Percentiles rank a stretch among this genome's conserved stretches.
These are phyloP conservation scores for Candida glaebosa DNA, from an alignment of 805 yeast species.

Conservation along the genomic window DNA sequence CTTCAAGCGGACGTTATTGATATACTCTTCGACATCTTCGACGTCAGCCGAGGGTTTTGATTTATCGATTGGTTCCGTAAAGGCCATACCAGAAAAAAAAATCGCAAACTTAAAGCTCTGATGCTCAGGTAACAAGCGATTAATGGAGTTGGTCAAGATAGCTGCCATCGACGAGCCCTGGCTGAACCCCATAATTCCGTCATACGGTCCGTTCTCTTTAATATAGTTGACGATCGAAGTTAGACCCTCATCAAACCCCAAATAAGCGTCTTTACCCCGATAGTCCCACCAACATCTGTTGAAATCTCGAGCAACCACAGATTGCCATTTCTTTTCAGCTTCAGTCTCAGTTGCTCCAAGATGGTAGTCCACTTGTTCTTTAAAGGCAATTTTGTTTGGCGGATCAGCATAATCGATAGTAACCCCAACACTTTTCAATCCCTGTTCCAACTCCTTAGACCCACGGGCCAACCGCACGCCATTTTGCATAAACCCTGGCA, in stretches of 20 bases:
- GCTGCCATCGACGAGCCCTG: constrained; percentile 43
- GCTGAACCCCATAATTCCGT: constrained; percentile 40
- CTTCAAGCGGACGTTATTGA: constrained; percentile 15
- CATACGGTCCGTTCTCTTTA: constrained; percentile 36
- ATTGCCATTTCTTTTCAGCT: constrained; percentile 26
- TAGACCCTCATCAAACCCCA: constrained; percentile 27
- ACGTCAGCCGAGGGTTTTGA: constrained; percentile 12
- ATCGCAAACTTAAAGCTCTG: constrained; percentile 26
- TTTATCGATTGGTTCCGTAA: constrained; percentile 22
- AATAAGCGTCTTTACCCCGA: constrained; percentile 15
- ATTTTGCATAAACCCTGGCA: constrained; percentile 39
- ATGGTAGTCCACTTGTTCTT: constrained; percentile 27
- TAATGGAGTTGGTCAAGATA: constrained; percentile 22
- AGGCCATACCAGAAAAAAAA: constrained; percentile 34
- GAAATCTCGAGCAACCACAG: constrained; percentile 21
- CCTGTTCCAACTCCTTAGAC: constrained; percentile 27
- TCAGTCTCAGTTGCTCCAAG: constrained; percentile 25
- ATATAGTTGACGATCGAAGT: constrained; percentile 25
- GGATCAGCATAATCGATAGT: constrained; percentile 35
- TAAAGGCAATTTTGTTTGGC: constrained; percentile 19
- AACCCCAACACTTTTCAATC: constrained; percentile 21
- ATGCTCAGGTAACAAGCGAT: constrained; percentile 19
- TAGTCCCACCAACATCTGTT: constrained; percentile 40
- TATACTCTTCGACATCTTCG: constrained; percentile 22
- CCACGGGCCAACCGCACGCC: constrained; percentile 31